These are phyloP conservation scores for Monosporascus sp. DNA, from an alignment of 2,329 filamentous ascomycete species.

Conservation along the genomic window DNA sequence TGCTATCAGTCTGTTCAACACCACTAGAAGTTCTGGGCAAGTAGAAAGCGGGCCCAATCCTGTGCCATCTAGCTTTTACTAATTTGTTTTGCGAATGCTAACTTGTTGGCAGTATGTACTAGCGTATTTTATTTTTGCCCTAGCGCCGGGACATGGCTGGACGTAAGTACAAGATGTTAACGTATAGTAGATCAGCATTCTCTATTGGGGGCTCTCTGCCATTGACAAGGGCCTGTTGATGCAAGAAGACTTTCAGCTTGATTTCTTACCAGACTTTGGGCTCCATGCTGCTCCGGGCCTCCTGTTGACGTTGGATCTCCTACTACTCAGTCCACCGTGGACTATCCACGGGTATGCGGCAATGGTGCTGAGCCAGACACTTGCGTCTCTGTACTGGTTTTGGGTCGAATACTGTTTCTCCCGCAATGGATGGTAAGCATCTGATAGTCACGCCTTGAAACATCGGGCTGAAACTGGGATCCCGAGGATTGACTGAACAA, in stretches of 20 bases:
- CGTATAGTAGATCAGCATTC: slow-evolving; percentile 46
- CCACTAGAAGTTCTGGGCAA: slow-evolving; percentile 58
- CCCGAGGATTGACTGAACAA: background rate
- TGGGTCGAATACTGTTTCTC: slow-evolving; percentile 71
- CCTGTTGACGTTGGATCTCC: slow-evolving; percentile 57
- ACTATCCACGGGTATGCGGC: slow-evolving; percentile 56
- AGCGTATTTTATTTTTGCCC: too few species aligned
- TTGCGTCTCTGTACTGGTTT: slow-evolving; percentile 67
- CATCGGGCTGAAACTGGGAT: background rate
- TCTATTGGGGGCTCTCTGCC: slow-evolving; percentile 67
- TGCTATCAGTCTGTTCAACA: slow-evolving; percentile 57
- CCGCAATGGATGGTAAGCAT: slow-evolving; percentile 56
- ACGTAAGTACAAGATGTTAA: too few species aligned
- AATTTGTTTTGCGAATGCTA: too few species aligned
- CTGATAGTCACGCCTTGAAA: slow-evolving; percentile 7
- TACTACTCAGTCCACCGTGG: slow-evolving; percentile 70
- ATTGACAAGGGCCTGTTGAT: slow-evolving; percentile 49
- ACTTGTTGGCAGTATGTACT: too few species aligned
- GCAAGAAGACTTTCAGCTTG: slow-evolving; percentile 50
- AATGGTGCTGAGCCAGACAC: slow-evolving; percentile 48
- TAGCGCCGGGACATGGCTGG: too few species aligned
- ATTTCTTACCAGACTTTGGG: slow-evolving; percentile 53
- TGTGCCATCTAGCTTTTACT: too few species aligned
- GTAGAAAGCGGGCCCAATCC: too few species aligned
- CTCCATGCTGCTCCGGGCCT: slow-evolving; percentile 64